Evolutionary conservation across 306 rosid species (phyloP), one percentile per base, ranked within the genome.

Genomic region (Citrullus amarus): DNA sequence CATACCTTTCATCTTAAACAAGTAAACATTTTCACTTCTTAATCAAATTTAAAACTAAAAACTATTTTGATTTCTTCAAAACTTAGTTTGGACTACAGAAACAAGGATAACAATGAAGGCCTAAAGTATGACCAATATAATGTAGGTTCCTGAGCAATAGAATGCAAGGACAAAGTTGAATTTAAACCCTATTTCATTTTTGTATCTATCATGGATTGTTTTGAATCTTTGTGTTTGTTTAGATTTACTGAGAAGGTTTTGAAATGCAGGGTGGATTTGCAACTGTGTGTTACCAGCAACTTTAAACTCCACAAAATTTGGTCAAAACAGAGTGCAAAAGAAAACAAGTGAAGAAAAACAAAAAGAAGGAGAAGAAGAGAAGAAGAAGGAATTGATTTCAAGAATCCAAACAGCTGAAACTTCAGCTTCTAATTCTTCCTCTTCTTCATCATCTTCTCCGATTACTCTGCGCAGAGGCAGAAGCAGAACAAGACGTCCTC

Each of bases 281-380:
- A 93, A 90, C 79, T 93, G 98, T 85, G 96, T 93, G 75, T 86
- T 93, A 70, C 98, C 98, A 8, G 96, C 84, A 83, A 83, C 91
- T 11, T 55, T 93, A 76, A 90, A 87, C 65, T 88, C 93, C 16
- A 90, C 94, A 0, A 93, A 85, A 90, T 92, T 93, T 44, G 78
- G 96, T 68, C 97, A 93, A 82, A 88, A 91, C 79, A 86, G 79
- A 77, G 87, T 88, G 11, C 91, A 88, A 34, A 90, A 90, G 3
- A 89, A 91, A 83, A 84, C 79, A 69, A 80, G 86, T 63, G 93
- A 93, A 79, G 97, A 87, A 80, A 92, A 84, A 48, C 34, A 41
- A 68, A 5, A n/a, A 68, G 7, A 44, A 69, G 53, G 41, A 39
- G 22, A 63, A 20, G 34, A 67, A 16, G 20, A 60, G 74, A 44